These are phyloP conservation scores for Populus davidiana DNA, from an alignment of 345 rosid genomes.

Conservation along the genomic window DNA sequence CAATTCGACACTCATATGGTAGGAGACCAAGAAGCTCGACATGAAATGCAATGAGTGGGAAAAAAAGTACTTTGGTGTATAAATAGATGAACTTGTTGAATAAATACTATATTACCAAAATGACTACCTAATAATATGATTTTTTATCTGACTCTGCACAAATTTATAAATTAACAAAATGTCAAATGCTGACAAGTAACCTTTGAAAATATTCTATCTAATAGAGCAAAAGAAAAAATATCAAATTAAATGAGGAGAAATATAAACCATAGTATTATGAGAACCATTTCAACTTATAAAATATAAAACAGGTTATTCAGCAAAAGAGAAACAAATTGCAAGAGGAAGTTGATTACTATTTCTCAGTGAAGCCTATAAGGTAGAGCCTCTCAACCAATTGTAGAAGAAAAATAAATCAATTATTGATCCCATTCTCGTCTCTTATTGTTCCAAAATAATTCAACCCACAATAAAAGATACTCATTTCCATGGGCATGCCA, in stretches of 20 bases:
- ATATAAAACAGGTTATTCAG: not conserved
- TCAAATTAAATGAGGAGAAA: not conserved
- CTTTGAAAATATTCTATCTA: not conserved
- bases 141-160: not conserved
- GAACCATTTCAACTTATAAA: not conserved
- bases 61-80: constrained; percentile 3
- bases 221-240: too few relatives aligned
- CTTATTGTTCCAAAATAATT: not conserved
- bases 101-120: not conserved
- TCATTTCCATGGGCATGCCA: not conserved
- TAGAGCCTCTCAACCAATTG: not conserved
- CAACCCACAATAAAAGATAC: not conserved
- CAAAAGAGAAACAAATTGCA: not conserved
- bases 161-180: not conserved
- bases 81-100: constrained; percentile 9
- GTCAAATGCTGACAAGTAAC: not conserved
- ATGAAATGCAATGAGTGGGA: constrained; percentile 16
- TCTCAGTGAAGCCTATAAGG: not conserved
- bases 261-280: not conserved
- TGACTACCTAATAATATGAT: not conserved
- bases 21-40: constrained; percentile 37
- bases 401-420: not conserved
- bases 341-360: not conserved
- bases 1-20: constrained; percentile 17
- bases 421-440: not conserved